Evolutionary conservation across 139 green algal species (phyloP), one percentile per base, ranked within the genome.

Genomic region (Marvania coccoides): DNA sequence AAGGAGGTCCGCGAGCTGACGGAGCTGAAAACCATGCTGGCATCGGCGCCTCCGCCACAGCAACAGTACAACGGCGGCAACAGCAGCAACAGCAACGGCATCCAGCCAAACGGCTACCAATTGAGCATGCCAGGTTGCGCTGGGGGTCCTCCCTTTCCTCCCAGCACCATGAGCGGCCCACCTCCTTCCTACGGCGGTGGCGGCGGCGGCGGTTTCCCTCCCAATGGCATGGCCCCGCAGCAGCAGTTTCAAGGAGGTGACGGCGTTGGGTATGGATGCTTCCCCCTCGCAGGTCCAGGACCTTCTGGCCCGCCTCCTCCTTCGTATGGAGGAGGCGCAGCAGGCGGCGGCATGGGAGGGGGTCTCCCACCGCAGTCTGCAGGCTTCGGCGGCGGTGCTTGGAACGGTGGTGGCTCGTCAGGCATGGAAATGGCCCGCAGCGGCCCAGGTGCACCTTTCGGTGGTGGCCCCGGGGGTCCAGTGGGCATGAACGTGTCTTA

Each of bases 21-120:
- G 6, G 39, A 36, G 2, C n/a, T 72, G 9, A 75, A 55, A 48
- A 65, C 62, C 34, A 14, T 65, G 48, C 51, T 75, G 14, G 61
- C 63, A 29, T 19, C 24, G 33, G 47, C 61, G 3, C 35, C 69
- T 2, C 47, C 42, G 55, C 58, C 26, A 2, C 47, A 15, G 28
- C 30, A 61, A 3, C 63, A 62, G 5, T 19, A 26, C 19, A 19
- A 51, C 19, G 42, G 42, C 19, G 42, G 42, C 19, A 19, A 28
- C 19, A 19, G 35, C 23, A 33, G 34, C 4, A 37, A 2, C 35
- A 38, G 19, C 61, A 51, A 36, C 47, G 5, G 6, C 5, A 5
- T 12, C 2, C 33, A 1, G 39, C 30, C 19, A 28, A 51, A 51
- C 19, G 19, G 42, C 19, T 19, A 51, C 19, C 19, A 51, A 28